These are phyloP conservation scores for Colletotrichum musae DNA, from an alignment of 2,329 filamentous ascomycete genomes.

Conservation along the genomic window DNA sequence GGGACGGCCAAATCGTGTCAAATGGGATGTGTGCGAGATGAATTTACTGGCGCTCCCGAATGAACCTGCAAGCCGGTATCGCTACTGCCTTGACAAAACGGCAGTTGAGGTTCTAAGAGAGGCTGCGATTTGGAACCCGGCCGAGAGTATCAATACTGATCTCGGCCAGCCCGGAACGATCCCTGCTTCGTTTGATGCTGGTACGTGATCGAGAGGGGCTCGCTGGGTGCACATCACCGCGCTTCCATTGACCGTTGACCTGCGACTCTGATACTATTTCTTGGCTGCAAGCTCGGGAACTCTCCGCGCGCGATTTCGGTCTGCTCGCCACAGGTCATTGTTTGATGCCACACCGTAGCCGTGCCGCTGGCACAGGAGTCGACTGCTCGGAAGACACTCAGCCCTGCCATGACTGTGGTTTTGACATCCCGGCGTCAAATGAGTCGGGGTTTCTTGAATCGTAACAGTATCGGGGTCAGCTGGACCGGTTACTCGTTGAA, in stretches of 20 bases:
- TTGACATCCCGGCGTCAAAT: not conserved
- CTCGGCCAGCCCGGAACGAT: not conserved
- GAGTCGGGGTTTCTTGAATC: not conserved
- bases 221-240: too few relatives aligned
- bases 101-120: not conserved
- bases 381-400: too few relatives aligned
- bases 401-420: too few relatives aligned
- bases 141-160: slow-evolving; percentile 8
- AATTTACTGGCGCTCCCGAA: not conserved
- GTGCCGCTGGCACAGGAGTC: too few relatives aligned
- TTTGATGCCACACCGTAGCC: too few relatives aligned
- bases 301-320: too few relatives aligned
- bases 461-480: slow-evolving; percentile 12
- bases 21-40: not conserved
- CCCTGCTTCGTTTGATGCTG: not conserved
- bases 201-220: not conserved
- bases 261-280: too few relatives aligned
- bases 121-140: not conserved
- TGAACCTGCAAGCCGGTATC: not conserved
- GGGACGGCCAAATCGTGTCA: not conserved
- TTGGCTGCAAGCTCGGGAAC: too few relatives aligned
- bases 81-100: not conserved
- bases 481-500: slow-evolving; percentile 27
- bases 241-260: too few relatives aligned
- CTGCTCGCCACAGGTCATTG: too few relatives aligned